A percentile compares a stretch with the other conserved stretches of the same genome.
phyloP scores from a whole-genome alignment of 768 basidiomycete genomes.

The Amanita thiersii region DNA sequence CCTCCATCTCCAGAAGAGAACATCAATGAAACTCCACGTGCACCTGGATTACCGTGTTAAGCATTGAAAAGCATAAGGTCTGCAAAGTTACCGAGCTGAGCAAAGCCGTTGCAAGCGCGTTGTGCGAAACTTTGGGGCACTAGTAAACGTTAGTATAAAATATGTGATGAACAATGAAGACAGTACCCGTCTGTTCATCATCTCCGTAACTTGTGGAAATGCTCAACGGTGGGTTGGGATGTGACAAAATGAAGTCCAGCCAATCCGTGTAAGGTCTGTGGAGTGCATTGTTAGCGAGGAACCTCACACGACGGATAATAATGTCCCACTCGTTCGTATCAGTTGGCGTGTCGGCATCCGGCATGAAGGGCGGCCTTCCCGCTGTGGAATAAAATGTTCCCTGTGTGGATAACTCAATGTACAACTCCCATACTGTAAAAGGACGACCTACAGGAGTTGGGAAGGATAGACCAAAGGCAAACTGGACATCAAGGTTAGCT shows the following conservation, averaged over 20 bases:
- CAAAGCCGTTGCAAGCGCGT: constrained; percentile 49
- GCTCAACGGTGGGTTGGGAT: constrained; percentile 38
- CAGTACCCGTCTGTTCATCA: constrained; percentile 56
- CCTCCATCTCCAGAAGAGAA: constrained; percentile 62
- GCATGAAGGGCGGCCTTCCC: constrained; percentile 51
- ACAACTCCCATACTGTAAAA: neutral
- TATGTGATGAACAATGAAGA: neutral
- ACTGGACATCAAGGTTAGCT: constrained; percentile 58
- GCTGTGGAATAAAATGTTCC: constrained; percentile 52
- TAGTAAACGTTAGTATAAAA: constrained; percentile 13
- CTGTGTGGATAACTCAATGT: constrained; percentile 15
- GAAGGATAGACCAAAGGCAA: constrained; percentile 50
- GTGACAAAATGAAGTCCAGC: constrained; percentile 45
- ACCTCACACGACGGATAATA: constrained; percentile 9
- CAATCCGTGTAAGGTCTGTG: constrained; percentile 33
- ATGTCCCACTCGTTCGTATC: constrained; percentile 28
- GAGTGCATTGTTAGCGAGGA: neutral
- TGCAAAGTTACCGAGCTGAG: constrained; percentile 40
- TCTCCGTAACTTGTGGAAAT: constrained; percentile 68
- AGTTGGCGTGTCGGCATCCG: constrained; percentile 29
- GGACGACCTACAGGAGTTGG: constrained; percentile 37
- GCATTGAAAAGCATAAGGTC: neutral
- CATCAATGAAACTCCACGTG: constrained; percentile 52
- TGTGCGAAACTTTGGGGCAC: constrained; percentile 48
- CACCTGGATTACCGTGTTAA: constrained; percentile 26